Conservation (phyloP, 2,329 filamentous ascomycete species). For the Graphilbum sp. region DNA sequence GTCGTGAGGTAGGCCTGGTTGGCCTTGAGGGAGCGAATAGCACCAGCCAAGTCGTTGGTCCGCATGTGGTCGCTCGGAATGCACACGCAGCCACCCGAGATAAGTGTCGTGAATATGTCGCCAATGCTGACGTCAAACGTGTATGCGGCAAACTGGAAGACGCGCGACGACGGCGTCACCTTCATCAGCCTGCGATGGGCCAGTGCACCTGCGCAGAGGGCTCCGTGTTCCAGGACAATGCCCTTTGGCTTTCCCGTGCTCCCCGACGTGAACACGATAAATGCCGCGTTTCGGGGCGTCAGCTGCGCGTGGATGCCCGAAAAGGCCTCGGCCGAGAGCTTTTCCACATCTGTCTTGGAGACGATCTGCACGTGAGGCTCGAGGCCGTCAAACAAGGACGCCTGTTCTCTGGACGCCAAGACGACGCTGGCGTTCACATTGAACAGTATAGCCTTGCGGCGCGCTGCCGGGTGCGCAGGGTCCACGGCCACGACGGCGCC, state of each 20-base stretch:
- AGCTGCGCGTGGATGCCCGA: conserved; percentile 7
- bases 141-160: conserved; percentile 41
- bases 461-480: conserved; percentile 20
- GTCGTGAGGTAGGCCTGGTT: conserved; percentile 41
- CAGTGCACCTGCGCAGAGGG: conserved; percentile 36
- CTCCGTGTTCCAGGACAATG: conserved; percentile 43
- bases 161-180: conserved; percentile 33
- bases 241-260: conserved; percentile 41
- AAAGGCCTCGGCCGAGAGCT: conserved; percentile 6
- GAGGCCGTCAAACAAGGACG: too few relatives aligned
- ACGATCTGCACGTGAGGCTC: too few relatives aligned
- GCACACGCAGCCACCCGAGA: conserved; percentile 42
- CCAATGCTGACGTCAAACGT: conserved; percentile 36
- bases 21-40: conserved; percentile 31
- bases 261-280: conserved; percentile 43
- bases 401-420: too few relatives aligned
- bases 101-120: conserved; percentile 37
- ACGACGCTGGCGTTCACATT: not conserved
- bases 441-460: conserved; percentile 7
- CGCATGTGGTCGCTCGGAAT: conserved; percentile 34
- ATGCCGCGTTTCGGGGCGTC: conserved; percentile 28
- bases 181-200: conserved; percentile 32
- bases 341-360: too few relatives aligned
- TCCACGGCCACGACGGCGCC: conserved; percentile 35
- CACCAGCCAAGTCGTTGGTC: conserved; percentile 30